A percentile compares a stretch with the other conserved stretches of the same genome.
These are phyloP conservation scores for Hypoxylon crocopeplum DNA, from an alignment of 495 filamentous ascomycete genomes.

Conservation along the genomic window DNA sequence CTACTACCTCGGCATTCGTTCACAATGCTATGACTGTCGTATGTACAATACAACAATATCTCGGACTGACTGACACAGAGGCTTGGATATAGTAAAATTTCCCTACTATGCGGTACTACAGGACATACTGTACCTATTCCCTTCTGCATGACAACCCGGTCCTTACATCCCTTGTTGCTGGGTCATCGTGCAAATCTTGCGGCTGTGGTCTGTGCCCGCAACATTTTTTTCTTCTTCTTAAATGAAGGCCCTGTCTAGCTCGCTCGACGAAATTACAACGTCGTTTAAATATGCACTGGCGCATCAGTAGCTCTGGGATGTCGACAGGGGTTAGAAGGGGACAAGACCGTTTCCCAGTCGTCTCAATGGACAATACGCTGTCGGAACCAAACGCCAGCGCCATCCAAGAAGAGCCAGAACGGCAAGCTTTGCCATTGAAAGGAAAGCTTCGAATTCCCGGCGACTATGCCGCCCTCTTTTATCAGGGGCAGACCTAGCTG, in stretches of 20 bases:
- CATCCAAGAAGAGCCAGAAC: conserved; percentile 9
- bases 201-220: conserved; percentile 35
- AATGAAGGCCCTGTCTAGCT: conserved; percentile 40
- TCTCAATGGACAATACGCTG: conserved; percentile 21
- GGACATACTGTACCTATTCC: conserved; percentile 12
- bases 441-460: conserved; percentile 19
- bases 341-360: conserved; percentile 19
- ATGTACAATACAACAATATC: conserved; percentile 2
- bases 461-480: not conserved
- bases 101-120: conserved; percentile 1
- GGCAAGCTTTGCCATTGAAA: conserved; percentile 26
- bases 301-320: conserved; percentile 33
- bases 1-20: not conserved
- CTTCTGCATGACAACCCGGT: conserved; percentile 31
- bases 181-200: conserved; percentile 37
- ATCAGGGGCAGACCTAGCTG: conserved; percentile 17
- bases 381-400: conserved; percentile 8
- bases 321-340: conserved; percentile 27
- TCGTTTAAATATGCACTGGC: conserved; percentile 40
- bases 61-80: conserved; percentile 4
- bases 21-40: not conserved
- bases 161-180: conserved; percentile 35
- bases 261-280: conserved; percentile 40
- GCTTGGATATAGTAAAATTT: not conserved
- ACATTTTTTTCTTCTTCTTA: conserved; percentile 25